Evolutionary conservation across 768 basidiomycete genomes (phyloP).

Genomic region (Amanita rubescens): DNA sequence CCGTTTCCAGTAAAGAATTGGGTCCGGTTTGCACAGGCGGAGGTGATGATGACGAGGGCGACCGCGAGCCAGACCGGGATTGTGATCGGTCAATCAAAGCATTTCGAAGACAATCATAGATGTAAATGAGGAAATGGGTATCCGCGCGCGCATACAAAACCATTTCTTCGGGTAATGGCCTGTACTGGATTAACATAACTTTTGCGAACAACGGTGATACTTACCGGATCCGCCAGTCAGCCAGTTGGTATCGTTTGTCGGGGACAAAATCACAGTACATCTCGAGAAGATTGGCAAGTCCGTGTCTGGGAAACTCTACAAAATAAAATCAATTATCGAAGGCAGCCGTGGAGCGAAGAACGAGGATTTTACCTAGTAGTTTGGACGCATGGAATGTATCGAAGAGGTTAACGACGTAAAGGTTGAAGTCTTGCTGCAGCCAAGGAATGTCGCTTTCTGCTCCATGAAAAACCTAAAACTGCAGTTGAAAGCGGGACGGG

Average conservation of each 20-base stretch:
- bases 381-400: conserved; percentile 96
- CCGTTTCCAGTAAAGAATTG: conserved; percentile 47
- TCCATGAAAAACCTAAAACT: conserved; percentile 79
- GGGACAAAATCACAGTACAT: conserved; percentile 87
- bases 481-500: background rate
- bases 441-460: conserved; percentile 92
- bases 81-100: conserved; percentile 71
- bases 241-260: conserved; percentile 94
- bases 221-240: conserved; percentile 93
- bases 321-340: too few relatives aligned
- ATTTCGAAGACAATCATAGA: conserved; percentile 88
- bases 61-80: conserved; percentile 33
- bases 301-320: conserved; percentile 75
- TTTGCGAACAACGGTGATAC: conserved; percentile 1
- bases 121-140: conserved; percentile 89
- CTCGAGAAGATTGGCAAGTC: conserved; percentile 75
- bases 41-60: conserved; percentile 24
- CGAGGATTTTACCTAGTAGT: conserved; percentile 47
- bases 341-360: background rate
- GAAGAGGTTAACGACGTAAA: conserved; percentile 94
- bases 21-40: conserved; percentile 17
- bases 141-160: conserved; percentile 89
- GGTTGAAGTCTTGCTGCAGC: conserved; percentile 92
- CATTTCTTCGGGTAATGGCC: conserved; percentile 86
- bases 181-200: conserved; percentile 12